phyloP scores from a whole-genome alignment of 352 stramenopile genomes.

The Nothophytophthora sp. region DNA sequence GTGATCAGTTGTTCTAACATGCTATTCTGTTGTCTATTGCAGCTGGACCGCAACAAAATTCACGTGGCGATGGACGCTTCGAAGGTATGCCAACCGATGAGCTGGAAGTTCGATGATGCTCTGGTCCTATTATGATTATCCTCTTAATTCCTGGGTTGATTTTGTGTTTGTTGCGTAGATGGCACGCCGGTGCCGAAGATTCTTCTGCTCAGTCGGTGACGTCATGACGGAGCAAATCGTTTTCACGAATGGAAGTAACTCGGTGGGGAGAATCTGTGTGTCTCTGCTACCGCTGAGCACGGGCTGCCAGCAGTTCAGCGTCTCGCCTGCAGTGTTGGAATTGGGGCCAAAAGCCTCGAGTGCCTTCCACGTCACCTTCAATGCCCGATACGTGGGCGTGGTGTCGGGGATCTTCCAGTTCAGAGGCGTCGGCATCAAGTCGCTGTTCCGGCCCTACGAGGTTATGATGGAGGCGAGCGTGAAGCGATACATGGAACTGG shows the following conservation, averaged over 20 bases:
- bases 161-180: conserved; percentile 35
- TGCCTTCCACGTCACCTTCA: conserved; percentile 73
- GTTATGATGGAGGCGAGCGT: conserved; percentile 86
- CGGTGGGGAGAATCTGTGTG: conserved; percentile 67
- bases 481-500: conserved; percentile 33
- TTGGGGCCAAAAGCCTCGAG: conserved; percentile 55
- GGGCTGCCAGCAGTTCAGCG: conserved; percentile 83
- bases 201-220: conserved; percentile 73
- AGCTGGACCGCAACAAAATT: conserved; percentile 28
- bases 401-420: conserved; percentile 89
- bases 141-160: conserved; percentile 4
- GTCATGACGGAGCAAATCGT: conserved; percentile 74
- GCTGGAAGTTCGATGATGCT: too few relatives aligned
- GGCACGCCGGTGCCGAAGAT: conserved; percentile 57
- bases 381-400: conserved; percentile 52
- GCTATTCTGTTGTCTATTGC: too few relatives aligned
- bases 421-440: conserved; percentile 63
- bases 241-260: conserved; percentile 70
- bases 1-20: too few relatives aligned
- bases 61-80: conserved; percentile 24
- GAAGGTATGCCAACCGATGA: too few relatives aligned
- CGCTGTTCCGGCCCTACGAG: conserved; percentile 75
- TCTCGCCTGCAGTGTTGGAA: conserved; percentile 78
- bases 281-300: conserved; percentile 81
- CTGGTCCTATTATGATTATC: too few relatives aligned